Base-by-base conservation (phyloP, 495 filamentous ascomycete species). In the Podospora sp. region DNA sequence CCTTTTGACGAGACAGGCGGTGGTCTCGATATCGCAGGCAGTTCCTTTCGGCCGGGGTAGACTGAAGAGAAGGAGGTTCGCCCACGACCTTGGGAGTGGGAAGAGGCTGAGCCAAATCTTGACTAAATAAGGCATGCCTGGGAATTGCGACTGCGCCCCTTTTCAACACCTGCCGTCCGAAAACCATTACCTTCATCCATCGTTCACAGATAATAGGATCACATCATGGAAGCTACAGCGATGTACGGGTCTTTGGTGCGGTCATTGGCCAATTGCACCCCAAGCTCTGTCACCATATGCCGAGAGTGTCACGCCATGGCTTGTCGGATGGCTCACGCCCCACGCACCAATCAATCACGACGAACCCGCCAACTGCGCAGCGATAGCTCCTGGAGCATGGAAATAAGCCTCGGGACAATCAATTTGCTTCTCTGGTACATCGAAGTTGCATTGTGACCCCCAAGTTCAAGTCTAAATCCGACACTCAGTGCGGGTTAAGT, bases 391-490 rank as follows among this genome's bases (percentile, higher is more conserved):
- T 18, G 16, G 40, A 46, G 16, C 12, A 18, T 46, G 40, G 40
- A 11, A 46, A 46, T 46, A 46, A 46, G 40, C 40, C 16, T 18
- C 40, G 40, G 40, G 14, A 46, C 12, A 14, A 46, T 46, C 40
- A 46, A 46, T 14, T 36, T 36, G n/a, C 21, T 57, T 22, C 1
- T 26, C 53, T 24, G 22, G 9, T 5, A 21, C 53, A 25, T 24
- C 18, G 53, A 2, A 14, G 22, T 24, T 26, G 26, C 22, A 24
- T 57, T 57, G 53, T 25, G 22, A 24, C 22, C 26, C 53, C 26
- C 26, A 57, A 57, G 53, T 6, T 27, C 53, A 27, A 57, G 12
- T 51, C 60, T 62, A 49, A 50, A 25, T 50, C 36, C 60, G 36
- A 26, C 36, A 62, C 7, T 61, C 29, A 7, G 6, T n/a, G 12